Base-by-base conservation (phyloP, 2,329 filamentous ascomycete genomes). In the Teratosphaeria destructans region DNA sequence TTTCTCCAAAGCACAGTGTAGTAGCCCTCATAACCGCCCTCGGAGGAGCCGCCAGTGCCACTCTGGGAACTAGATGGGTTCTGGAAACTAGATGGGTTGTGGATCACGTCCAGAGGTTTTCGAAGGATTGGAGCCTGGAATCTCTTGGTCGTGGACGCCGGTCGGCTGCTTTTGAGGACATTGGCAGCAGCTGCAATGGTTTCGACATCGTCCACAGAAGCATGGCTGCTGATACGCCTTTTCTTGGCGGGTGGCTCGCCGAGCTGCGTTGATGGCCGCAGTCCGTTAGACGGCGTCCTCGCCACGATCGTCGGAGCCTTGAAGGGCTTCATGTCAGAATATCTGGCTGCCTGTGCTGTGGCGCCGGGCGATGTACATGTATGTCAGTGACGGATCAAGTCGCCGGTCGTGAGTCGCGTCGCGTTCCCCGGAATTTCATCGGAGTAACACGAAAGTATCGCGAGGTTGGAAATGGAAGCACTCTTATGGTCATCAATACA, bases 1-100 rank as follows among this genome's bases (percentile, higher is more conserved):
- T 87, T 88, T 23, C 87, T 82, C 86, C 77, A 79, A 16, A 79
- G 61, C 0, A 79, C 77, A 0, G 69, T 74, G 58, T 76, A 79
- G 61, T 77, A 78, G 54, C 66, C 72, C 49, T 75, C 69, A 5
- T 63, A 58, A 11, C 66, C 67, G n/a, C 60, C 55, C 7, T 67
- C 61, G 58, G 47, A 49, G 7, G 19, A 39, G 12, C 12, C 16
- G 49, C 58, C 39, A 55, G 62, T 23, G 23, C 23, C 23, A 23
- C 23, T 59, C 26, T 58, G 64, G 16, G 57, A 60, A 26, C 65
- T 54, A 61, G 59, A 67, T 16, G 64, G 60, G 55, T 69, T 59
- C 26, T 59, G 64, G 16, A 57, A 60, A 26, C 65, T 54, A 61
- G 59, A 67, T 16, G 64, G 60, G 55, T 69, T 69, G 12, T 59